Conservation (phyloP, 1,284 basidiomycete species). For the Sporisorium graminicola region DNA sequence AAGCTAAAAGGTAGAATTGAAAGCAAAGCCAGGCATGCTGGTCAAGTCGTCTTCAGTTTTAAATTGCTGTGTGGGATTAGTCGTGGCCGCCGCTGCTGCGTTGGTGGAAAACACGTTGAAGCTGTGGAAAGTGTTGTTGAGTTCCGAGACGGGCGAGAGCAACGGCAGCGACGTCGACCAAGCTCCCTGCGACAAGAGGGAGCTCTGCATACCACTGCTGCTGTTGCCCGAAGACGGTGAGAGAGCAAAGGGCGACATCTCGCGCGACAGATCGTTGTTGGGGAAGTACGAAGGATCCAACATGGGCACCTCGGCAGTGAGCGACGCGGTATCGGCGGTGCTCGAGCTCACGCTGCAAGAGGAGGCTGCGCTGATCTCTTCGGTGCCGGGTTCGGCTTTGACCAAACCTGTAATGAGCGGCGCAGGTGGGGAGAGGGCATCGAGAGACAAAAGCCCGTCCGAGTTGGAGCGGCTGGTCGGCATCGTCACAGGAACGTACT, state of each 20-base stretch:
- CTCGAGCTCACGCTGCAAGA: conserved; percentile 37
- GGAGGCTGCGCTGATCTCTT: conserved; percentile 24
- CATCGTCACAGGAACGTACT: conserved; percentile 10
- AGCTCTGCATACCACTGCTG: conserved; percentile 17
- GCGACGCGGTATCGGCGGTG: conserved; percentile 17
- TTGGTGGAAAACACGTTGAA: conserved; percentile 21
- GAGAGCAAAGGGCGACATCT: conserved; percentile 26
- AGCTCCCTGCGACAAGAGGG: conserved; percentile 15
- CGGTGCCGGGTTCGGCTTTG: conserved; percentile 8
- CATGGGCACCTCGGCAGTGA: conserved; percentile 14
- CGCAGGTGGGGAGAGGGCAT: conserved; percentile 29
- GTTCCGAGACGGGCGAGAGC: conserved; percentile 34
- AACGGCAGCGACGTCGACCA: conserved; percentile 27
- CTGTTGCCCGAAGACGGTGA: conserved; percentile 18
- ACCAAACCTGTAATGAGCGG: conserved; percentile 7
- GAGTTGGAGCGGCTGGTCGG: conserved; percentile 31
- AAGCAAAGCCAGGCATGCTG: background rate
- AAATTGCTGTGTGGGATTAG: background rate
- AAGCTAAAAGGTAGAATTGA: background rate
- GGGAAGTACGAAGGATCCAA: conserved; percentile 32
- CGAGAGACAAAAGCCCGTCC: conserved; percentile 29
- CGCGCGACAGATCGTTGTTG: conserved; percentile 1
- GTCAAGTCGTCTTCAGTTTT: conserved; percentile 2
- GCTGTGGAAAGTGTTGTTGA: conserved; percentile 28
- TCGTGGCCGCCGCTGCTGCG: background rate